Conservation (phyloP, 78 protist genomes). For the Dictyostelium capitatum region DNA sequence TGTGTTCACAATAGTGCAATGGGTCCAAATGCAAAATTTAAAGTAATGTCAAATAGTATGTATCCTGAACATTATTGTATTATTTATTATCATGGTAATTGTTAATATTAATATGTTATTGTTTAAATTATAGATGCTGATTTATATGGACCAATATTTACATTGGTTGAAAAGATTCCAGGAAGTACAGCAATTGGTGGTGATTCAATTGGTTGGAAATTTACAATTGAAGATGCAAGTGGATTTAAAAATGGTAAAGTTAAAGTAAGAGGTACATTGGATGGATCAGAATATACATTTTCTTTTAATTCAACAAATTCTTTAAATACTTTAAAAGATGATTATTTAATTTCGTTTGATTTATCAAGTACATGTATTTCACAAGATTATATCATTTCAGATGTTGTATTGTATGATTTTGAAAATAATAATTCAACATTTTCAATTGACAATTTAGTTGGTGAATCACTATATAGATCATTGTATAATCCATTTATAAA, state of each 20-base stretch:
- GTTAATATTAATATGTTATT: too few species aligned
- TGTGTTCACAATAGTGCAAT: neutral
- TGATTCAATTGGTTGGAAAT: neutral
- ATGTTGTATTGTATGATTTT: neutral
- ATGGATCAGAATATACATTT: neutral
- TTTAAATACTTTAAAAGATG: neutral
- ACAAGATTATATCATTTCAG: neutral
- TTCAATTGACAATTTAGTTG: neutral
- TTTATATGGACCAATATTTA: constrained; percentile 21
- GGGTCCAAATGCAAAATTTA: neutral
- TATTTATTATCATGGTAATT: too few species aligned
- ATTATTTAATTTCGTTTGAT: neutral
- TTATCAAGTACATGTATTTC: neutral
- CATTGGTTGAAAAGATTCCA: neutral
- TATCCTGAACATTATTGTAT: too few species aligned
- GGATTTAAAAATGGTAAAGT: constrained; percentile 10
- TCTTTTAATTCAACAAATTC: neutral
- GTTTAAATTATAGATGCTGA: neutral
- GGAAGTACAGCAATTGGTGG: neutral
- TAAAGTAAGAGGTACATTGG: neutral
- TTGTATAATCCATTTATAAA: constrained; percentile 6
- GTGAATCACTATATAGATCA: neutral
- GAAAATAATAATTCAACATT: neutral
- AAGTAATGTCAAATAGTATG: neutral
- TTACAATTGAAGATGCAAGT: neutral